Conservation (phyloP, 23 red algal genomes). For the Agarophyton chilense region DNA sequence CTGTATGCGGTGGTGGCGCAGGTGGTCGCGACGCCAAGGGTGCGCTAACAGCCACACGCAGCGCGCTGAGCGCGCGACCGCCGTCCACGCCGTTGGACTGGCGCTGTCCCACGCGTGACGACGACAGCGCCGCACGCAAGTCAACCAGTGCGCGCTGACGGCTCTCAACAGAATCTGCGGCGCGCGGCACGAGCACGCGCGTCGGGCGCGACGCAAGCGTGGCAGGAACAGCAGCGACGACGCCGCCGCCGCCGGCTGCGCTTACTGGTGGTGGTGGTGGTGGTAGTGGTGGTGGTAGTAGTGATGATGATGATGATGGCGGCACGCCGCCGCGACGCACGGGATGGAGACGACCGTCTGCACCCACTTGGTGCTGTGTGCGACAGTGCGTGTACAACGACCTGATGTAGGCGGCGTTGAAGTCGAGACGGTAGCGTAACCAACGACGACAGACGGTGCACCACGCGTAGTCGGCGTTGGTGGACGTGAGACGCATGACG, state of each 20-base stretch:
- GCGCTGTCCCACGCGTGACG: too few species aligned
- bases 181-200: too few species aligned
- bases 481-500: slow-evolving; percentile 45
- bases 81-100: background rate
- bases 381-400: slow-evolving; percentile 57
- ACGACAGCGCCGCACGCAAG: too few species aligned
- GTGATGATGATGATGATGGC: too few species aligned
- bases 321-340: too few species aligned
- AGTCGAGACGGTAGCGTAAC: slow-evolving; percentile 35
- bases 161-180: too few species aligned
- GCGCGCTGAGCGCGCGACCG: background rate
- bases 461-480: slow-evolving; percentile 58
- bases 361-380: slow-evolving; percentile 41
- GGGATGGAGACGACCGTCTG: slow-evolving; percentile 24
- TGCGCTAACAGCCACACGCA: background rate
- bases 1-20: background rate
- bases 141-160: too few species aligned
- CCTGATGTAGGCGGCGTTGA: slow-evolving; percentile 45
- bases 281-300: too few species aligned
- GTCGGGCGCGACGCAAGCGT: background rate
- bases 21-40: background rate
- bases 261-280: too few species aligned
- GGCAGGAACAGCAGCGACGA: background rate
- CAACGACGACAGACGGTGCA: slow-evolving; percentile 55
- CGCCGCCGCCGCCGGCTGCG: background rate